A percentile compares a stretch with the other conserved stretches of the same genome.
These are phyloP conservation scores for Boletus vinaceobasis DNA, from an alignment of 768 basidiomycete species.

Conservation along the genomic window DNA sequence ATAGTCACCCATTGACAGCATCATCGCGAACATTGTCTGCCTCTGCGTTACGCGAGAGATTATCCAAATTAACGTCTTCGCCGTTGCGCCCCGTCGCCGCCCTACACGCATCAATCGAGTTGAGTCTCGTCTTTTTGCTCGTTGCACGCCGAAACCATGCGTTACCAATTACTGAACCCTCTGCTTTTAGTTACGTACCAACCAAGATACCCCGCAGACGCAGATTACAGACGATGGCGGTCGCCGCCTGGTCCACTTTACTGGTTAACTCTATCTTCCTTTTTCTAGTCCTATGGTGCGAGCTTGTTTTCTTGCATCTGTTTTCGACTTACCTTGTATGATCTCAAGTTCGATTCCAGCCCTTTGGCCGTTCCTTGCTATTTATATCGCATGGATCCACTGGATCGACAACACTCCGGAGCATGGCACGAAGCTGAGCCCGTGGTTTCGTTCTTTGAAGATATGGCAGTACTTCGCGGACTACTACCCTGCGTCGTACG, in stretches of 20 bases:
- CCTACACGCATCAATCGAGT: conserved; percentile 75
- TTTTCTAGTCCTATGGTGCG: conserved; percentile 84
- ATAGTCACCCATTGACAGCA: conserved; percentile 29
- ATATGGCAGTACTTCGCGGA: conserved; percentile 92
- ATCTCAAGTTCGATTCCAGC: conserved; percentile 76
- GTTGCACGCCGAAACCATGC: background rate
- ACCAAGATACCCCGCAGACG: conserved; percentile 82
- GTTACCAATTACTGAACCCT: background rate
- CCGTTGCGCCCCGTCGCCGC: conserved; percentile 61
- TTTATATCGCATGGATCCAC: conserved; percentile 76
- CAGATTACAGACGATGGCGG: conserved; percentile 83
- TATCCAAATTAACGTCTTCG: conserved; percentile 59
- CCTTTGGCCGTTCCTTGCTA: conserved; percentile 78
- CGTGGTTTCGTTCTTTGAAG: conserved; percentile 65
- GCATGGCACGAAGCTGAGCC: conserved; percentile 63
- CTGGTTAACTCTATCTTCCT: conserved; percentile 61
- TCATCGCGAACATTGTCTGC: conserved; percentile 57
- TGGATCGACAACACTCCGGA: conserved; percentile 78
- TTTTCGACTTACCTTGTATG: background rate
- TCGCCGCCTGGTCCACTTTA: conserved; percentile 84
- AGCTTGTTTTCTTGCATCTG: background rate
- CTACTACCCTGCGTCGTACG: conserved; percentile 87
- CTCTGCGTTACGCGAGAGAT: conserved; percentile 54
- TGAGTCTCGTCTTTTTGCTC: conserved; percentile 25
- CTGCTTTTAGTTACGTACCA: conserved; percentile 67